These are phyloP conservation scores for Solanum appendiculatum DNA, from an alignment of 257 asterid genomes.

Conservation along the genomic window DNA sequence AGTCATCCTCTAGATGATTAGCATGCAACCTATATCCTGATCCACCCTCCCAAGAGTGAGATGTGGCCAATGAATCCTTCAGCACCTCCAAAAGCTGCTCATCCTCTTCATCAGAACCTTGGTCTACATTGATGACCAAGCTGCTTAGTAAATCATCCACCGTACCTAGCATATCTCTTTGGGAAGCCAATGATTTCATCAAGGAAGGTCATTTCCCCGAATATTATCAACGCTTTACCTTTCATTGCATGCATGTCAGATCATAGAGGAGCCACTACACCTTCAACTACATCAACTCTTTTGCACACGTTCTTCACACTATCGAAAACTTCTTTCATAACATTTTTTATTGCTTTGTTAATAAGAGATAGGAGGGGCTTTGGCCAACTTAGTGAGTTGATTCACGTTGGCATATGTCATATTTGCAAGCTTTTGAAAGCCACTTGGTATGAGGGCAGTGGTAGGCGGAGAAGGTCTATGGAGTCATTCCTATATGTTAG, in stretches of 20 bases:
- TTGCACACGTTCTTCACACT: not conserved
- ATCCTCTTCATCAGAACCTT: not conserved
- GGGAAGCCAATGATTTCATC: not conserved
- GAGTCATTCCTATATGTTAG: not conserved
- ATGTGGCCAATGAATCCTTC: not conserved
- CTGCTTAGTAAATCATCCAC: not conserved
- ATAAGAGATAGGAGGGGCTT: not conserved
- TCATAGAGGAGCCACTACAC: not conserved
- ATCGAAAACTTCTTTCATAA: not conserved
- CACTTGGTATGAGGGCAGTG: not conserved
- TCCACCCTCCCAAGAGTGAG: too few relatives aligned
- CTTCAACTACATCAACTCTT: not conserved
- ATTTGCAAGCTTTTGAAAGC: not conserved
- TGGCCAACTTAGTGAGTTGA: not conserved
- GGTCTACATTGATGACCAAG: not conserved
- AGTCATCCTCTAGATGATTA: too few relatives aligned
- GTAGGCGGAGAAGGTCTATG: not conserved
- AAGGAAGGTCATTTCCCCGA: not conserved
- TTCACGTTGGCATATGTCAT: not conserved
- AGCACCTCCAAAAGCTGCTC: too few relatives aligned
- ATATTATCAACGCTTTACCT: not conserved
- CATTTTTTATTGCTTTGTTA: not conserved
- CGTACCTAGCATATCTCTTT: not conserved
- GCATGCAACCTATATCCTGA: too few relatives aligned
- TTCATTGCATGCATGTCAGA: not conserved